Evolutionary conservation across 139 green algal species (phyloP).

Genomic region (Picochlorum sp.): DNA sequence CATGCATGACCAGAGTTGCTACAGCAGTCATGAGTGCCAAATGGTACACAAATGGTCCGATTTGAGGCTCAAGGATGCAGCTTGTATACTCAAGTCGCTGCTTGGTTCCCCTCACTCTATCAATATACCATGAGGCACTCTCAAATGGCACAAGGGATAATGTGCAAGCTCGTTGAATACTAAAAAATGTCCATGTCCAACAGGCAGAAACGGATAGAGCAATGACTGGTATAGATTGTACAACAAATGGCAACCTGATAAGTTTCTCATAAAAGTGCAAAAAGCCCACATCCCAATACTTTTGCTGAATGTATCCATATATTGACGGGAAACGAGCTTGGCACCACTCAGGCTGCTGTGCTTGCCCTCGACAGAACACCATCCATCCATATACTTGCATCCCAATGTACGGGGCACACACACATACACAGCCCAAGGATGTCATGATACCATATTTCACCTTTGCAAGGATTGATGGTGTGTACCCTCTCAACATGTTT

Average conservation of each 20-base stretch:
- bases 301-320: conserved; percentile 73
- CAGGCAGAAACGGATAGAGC: conserved; percentile 14
- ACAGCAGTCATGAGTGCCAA: conserved; percentile 54
- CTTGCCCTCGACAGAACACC: conserved; percentile 24
- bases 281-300: conserved; percentile 80
- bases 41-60: conserved; percentile 60
- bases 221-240: conserved; percentile 18
- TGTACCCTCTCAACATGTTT: background rate
- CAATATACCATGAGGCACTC: background rate
- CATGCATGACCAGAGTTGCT: conserved; percentile 65
- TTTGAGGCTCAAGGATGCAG: conserved; percentile 5
- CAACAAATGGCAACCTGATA: conserved; percentile 32
- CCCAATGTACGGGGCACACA: conserved; percentile 15
- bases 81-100: conserved; percentile 2
- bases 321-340: conserved; percentile 37
- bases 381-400: conserved; percentile 30
- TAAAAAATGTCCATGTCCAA: conserved; percentile 15
- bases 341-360: conserved; percentile 52
- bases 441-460: background rate
- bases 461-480: background rate
- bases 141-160: conserved; percentile 2
- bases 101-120: background rate
- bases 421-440: background rate
- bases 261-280: conserved; percentile 57
- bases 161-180: conserved; percentile 21